Evolutionary conservation across 495 filamentous ascomycete genomes (phyloP), one percentile per base, ranked within the genome.

Genomic region (Neurospora sp.): DNA sequence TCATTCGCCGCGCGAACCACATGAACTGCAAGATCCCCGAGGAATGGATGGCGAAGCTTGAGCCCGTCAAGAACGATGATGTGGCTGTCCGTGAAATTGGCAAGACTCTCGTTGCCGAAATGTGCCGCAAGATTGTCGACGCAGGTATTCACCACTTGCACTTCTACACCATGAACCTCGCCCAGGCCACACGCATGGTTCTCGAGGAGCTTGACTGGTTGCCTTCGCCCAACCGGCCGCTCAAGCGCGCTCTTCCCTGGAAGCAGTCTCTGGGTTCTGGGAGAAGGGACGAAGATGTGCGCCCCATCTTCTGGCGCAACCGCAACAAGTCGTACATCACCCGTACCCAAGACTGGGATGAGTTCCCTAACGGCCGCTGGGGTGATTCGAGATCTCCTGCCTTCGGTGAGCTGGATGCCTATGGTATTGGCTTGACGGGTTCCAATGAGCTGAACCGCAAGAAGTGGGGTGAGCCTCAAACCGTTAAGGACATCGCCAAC

Each of bases 81-180:
- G 90, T 91, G 27, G 93, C 91, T 41, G 96, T 98, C 68, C 88
- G 94, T 75, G 93, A 97, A 71, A 90, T 97, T 70, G 96, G 96
- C 35, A 95, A 95, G 78, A 90, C 86, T 22, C 83, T 99, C 40
- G 90, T 99, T n/a, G 93, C 94, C 40, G 90, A 96, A 71, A 90
- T 99, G 89, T 98, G 96, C 81, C 88, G 90, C 59, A 91, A 90
- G 81, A 89, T 98, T 61, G 83, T 97, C 69, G 86, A 89, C 46
- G 88, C 89, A 20, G 96, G 95, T 20, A 93, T 98, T 75, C 87
- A 89, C 74, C 93, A 97, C 75, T 82, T 99, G 74, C 96, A 99
- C 82, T 99, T 99, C 83, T 99, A 99, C 82, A 99, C 96, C 69
- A 99, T 99, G 96, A 99, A 99, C 82, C 86, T 99, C 14, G 95